Percentiles rank a stretch among this genome's conserved stretches.
phyloP scores from a whole-genome alignment of 2,329 filamentous ascomycete species.

The Dactylellina sp. region DNA sequence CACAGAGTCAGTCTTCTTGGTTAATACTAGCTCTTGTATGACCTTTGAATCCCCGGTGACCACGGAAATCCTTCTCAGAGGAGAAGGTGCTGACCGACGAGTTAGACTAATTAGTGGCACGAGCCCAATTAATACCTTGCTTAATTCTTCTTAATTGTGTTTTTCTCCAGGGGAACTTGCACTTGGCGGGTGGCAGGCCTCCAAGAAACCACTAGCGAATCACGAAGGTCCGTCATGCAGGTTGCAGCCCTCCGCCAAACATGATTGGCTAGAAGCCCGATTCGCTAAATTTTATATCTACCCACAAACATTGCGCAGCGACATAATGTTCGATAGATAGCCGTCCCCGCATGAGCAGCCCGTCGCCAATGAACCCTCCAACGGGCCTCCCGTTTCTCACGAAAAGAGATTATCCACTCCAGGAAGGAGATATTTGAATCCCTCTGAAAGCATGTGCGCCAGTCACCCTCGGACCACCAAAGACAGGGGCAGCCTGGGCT shows the following conservation, averaged over 20 bases:
- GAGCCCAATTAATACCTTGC: too few relatives aligned
- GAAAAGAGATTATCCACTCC: slow-evolving; percentile 26
- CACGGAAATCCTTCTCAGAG: slow-evolving; percentile 21
- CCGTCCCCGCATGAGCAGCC: not conserved
- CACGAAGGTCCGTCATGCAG: not conserved
- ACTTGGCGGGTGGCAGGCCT: slow-evolving; percentile 15
- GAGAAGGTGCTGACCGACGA: slow-evolving; percentile 20
- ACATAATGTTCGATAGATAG: slow-evolving; percentile 2
- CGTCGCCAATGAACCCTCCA: slow-evolving; percentile 28
- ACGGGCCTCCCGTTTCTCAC: slow-evolving; percentile 4
- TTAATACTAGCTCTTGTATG: too few relatives aligned
- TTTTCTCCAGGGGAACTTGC: slow-evolving; percentile 13
- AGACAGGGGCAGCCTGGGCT: not conserved
- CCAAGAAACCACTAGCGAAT: slow-evolving; percentile 15
- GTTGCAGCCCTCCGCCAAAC: not conserved
- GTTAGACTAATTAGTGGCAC: slow-evolving; percentile 5
- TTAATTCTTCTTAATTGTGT: too few relatives aligned
- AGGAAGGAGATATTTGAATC: slow-evolving; percentile 31
- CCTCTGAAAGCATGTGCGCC: slow-evolving; percentile 8
- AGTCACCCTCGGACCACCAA: not conserved
- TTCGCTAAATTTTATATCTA: slow-evolving; percentile 30
- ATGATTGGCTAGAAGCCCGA: slow-evolving; percentile 44
- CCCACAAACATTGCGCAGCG: not conserved
- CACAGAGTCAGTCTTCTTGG: not conserved
- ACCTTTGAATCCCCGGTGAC: slow-evolving; percentile 2